Conservation (phyloP, 2,329 filamentous ascomycete species). For the Stachybotrys echinatus region DNA sequence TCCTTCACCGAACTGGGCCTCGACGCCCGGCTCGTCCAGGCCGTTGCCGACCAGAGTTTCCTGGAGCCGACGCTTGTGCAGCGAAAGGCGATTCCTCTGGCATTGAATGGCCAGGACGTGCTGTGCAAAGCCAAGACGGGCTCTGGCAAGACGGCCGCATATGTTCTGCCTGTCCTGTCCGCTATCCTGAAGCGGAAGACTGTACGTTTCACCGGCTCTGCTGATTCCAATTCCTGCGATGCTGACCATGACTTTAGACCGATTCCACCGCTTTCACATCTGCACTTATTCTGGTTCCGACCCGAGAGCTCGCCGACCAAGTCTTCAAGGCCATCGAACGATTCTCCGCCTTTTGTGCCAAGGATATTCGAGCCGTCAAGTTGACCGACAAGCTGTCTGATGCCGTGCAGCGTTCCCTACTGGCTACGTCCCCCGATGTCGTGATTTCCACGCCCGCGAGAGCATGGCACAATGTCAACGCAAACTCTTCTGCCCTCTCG, state of each 20-base stretch:
- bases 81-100: slow-evolving; percentile 78
- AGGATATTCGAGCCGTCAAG: slow-evolving; percentile 77
- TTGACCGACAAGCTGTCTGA: slow-evolving; percentile 87
- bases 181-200: slow-evolving; percentile 74
- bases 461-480: slow-evolving; percentile 72
- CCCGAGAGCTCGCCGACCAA: slow-evolving; percentile 89
- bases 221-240: neutral
- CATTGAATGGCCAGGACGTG: slow-evolving; percentile 82
- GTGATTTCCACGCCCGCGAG: slow-evolving; percentile 88
- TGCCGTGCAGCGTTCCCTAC: slow-evolving; percentile 78
- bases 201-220: slow-evolving; percentile 30
- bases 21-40: slow-evolving; percentile 81
- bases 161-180: slow-evolving; percentile 84
- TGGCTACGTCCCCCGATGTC: slow-evolving; percentile 82
- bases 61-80: slow-evolving; percentile 85
- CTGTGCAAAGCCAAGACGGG: slow-evolving; percentile 91
- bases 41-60: slow-evolving; percentile 78
- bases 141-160: slow-evolving; percentile 96
- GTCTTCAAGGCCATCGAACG: slow-evolving; percentile 73
- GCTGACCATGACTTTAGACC: slow-evolving; percentile 28
- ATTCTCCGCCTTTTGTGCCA: slow-evolving; percentile 77
- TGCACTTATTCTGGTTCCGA: slow-evolving; percentile 88
- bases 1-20: slow-evolving; percentile 75
- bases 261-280: slow-evolving; percentile 53
- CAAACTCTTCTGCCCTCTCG: slow-evolving; percentile 55